Conservation (phyloP, 352 stramenopile genomes). For the Globisporangium viniferum region DNA sequence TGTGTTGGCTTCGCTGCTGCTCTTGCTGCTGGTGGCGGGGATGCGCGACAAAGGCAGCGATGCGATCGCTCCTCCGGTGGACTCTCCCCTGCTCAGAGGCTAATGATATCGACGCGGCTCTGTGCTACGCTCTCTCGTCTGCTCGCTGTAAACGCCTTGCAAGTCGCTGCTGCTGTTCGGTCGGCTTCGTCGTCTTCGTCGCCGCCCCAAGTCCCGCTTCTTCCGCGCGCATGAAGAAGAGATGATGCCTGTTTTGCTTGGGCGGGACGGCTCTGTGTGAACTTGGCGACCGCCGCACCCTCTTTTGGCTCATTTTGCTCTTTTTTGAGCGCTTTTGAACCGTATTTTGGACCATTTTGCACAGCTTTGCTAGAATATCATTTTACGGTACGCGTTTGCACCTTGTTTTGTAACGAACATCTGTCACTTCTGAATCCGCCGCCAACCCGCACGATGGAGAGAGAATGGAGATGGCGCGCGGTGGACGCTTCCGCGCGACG, state of each 20-base stretch:
- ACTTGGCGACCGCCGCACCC: not conserved
- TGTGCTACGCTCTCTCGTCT: not conserved
- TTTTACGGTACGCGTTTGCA: constrained; percentile 1
- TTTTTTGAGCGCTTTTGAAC: not conserved
- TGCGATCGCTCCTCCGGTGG: not conserved
- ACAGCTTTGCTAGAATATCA: not conserved
- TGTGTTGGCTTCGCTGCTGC: not conserved
- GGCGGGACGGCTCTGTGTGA: not conserved
- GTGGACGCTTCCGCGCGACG: not conserved
- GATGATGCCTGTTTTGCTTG: constrained; percentile 9
- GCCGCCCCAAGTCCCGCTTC: constrained; percentile 13
- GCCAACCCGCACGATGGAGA: not conserved
- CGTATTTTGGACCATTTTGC: not conserved
- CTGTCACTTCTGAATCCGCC: constrained; percentile 8
- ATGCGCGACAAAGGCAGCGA: not conserved
- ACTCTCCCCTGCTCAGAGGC: not conserved
- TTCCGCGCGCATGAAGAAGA: constrained; percentile 18
- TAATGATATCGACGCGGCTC: not conserved
- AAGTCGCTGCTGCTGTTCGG: constrained; percentile 3
- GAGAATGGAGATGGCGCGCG: not conserved
- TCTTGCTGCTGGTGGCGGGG: constrained; percentile 11
- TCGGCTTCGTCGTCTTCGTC: constrained; percentile 1
- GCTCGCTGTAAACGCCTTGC: not conserved
- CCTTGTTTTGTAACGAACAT: constrained; percentile 19
- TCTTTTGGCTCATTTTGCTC: not conserved